Base-by-base conservation (phyloP, 768 basidiomycete genomes). In the Leucosporidium creatinivorum region DNA sequence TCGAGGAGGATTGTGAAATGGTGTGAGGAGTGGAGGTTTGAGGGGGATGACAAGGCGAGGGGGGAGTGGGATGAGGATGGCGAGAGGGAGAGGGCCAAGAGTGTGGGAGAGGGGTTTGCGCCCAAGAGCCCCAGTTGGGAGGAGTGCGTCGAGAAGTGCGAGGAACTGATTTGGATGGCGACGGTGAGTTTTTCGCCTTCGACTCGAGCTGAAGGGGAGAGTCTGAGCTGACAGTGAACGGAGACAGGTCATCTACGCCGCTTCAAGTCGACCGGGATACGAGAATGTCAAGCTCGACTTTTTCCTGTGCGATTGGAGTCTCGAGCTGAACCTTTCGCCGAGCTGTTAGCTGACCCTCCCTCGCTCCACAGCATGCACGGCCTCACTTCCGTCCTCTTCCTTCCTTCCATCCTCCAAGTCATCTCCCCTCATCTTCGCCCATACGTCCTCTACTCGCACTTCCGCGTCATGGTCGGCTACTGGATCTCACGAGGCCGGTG, bases 91-190 rank as follows among this genome's bases (percentile, higher is more conserved):
- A 49, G 54, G n/a, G 26, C 28, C 1, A 62, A 54, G 17, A 36
- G 58, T 4, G 36, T 25, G 1, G 59, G 58, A 2, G 54, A 50
- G 44, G 39, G 39, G 15, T 44, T 44, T 44, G 39, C 8, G 39
- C n/a, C n/a, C n/a, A 44, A 44, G 39, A 44, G 39, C 15, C 71
- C 71, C 17, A 62, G 69, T 1, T 73, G 70, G 69, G 64, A 61
- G 23, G 75, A 76, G 58, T 65, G 74, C 25, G 75, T 70, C 48
- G 70, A 72, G 28, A 72, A 73, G 61, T 66, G 66, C 33, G 75
- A 78, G 59, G 75, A 77, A 61, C 59, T 71, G 17, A 50, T 60
- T 36, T 75, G 73, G 75, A 71, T 70, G 60, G 70, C 68, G 57
- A 73, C 72, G 23, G 76, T 56, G 55, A 19, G 55, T 33, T 33